A percentile compares a stretch with the other conserved stretches of the same genome.
phyloP scores from a whole-genome alignment of 495 filamentous ascomycete genomes.

The Xylaria castorea region DNA sequence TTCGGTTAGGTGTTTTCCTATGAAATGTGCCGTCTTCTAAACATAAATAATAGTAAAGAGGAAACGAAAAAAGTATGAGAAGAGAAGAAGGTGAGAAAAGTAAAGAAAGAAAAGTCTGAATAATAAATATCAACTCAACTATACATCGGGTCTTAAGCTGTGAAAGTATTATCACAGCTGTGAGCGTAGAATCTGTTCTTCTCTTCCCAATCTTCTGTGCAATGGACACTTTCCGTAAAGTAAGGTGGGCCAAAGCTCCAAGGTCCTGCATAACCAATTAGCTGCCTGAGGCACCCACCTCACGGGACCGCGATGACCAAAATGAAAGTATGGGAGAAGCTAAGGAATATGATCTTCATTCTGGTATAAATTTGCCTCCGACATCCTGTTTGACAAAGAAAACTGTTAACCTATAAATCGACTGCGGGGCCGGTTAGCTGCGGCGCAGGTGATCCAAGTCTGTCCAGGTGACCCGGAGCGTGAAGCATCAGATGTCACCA shows the following conservation, averaged over 20 bases:
- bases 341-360: background rate
- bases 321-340: background rate
- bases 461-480: background rate
- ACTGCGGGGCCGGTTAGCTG: background rate
- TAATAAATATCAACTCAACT: background rate
- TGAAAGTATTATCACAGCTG: background rate
- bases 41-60: no score
- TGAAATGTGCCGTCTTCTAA: background rate
- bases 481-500: background rate
- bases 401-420: background rate
- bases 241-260: background rate
- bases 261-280: background rate
- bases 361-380: no score
- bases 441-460: background rate
- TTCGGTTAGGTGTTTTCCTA: background rate
- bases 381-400: background rate
- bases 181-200: background rate
- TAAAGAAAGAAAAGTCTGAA: background rate
- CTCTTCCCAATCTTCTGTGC: background rate
- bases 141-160: background rate
- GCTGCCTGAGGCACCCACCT: background rate
- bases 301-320: background rate
- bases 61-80: background rate
- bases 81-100: background rate
- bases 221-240: background rate